Conservation (phyloP, 768 basidiomycete genomes). For the Boletus rubescentipes region DNA sequence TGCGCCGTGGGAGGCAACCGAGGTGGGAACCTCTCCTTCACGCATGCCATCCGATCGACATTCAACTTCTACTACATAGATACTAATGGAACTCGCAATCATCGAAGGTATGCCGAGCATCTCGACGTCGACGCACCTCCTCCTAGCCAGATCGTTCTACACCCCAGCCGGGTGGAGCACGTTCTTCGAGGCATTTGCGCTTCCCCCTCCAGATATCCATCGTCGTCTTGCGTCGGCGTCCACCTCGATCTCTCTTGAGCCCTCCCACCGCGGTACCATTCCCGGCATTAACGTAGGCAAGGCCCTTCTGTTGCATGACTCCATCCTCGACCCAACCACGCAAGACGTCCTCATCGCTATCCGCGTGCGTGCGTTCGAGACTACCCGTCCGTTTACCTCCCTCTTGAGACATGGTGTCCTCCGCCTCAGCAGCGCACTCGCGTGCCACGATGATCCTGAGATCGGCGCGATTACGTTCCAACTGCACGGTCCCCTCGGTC, state of each 20-base stretch:
- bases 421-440: not conserved
- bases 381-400: not conserved
- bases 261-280: slow-evolving; percentile 14
- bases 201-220: slow-evolving; percentile 1
- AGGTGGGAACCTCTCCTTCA: slow-evolving; percentile 1
- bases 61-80: not conserved
- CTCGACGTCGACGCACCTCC: slow-evolving; percentile 23
- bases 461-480: slow-evolving; percentile 14
- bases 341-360: slow-evolving; percentile 13
- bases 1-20: not conserved
- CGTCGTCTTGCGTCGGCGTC: not conserved
- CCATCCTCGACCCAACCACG: slow-evolving; percentile 4
- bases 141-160: slow-evolving; percentile 9
- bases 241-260: not conserved
- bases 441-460: not conserved
- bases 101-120: not conserved
- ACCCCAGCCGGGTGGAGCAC: slow-evolving; percentile 3
- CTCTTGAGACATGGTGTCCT: slow-evolving; percentile 7
- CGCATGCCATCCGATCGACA: not conserved
- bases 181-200: slow-evolving; percentile 10
- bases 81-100: not conserved
- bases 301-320: slow-evolving; percentile 13
- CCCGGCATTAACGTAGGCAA: not conserved
- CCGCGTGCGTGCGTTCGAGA: not conserved
- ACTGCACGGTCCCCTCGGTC: not conserved